Percentiles rank a stretch among this genome's conserved stretches.
These are phyloP conservation scores for Vigna nakashimae DNA, from an alignment of 306 rosid species.

Conservation along the genomic window DNA sequence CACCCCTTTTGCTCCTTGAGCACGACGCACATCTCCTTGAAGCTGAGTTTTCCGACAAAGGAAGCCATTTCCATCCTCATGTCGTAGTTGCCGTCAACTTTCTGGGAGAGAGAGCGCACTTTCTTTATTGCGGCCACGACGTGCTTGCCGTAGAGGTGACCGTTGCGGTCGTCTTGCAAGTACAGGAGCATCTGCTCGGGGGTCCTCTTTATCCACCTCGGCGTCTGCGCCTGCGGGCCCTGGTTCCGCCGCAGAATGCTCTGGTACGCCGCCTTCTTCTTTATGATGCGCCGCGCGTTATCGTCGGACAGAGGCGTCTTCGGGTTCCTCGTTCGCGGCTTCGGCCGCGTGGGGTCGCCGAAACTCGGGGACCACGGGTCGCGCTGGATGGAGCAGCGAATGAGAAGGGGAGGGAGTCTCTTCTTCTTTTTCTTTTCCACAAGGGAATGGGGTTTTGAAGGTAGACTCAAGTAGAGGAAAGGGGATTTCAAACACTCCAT, in stretches of 20 bases:
- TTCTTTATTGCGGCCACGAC: constrained; percentile 85
- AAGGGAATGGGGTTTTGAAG: not conserved
- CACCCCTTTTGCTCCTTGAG: constrained; percentile 93
- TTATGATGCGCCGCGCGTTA: constrained; percentile 93
- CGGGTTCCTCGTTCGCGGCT: constrained; percentile 60
- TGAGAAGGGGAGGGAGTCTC: not conserved
- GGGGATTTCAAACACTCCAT: constrained; percentile 73
- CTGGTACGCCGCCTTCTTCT: constrained; percentile 67
- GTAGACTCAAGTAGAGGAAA: constrained; percentile 50
- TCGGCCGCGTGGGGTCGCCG: constrained; percentile 70
- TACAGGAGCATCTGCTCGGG: constrained; percentile 95
- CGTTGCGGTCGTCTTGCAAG: constrained; percentile 74
- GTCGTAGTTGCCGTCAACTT: constrained; percentile 58
- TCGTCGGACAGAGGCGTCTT: constrained; percentile 85
- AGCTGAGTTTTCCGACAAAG: constrained; percentile 78
- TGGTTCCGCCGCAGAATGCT: constrained; percentile 75
- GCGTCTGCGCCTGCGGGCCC: constrained; percentile 88
- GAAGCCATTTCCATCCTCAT: constrained; percentile 82
- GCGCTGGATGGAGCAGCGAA: constrained; percentile 55
- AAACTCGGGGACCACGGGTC: constrained; percentile 86
- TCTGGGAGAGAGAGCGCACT: constrained; percentile 71
- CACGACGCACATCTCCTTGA: constrained; percentile 86
- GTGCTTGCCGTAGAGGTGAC: constrained; percentile 78
- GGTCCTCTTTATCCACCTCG: constrained; percentile 82
- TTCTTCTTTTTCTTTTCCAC: not conserved